These are phyloP conservation scores for Colletotrichum theobromicola DNA, from an alignment of 2,329 filamentous ascomycete species.

Conservation along the genomic window DNA sequence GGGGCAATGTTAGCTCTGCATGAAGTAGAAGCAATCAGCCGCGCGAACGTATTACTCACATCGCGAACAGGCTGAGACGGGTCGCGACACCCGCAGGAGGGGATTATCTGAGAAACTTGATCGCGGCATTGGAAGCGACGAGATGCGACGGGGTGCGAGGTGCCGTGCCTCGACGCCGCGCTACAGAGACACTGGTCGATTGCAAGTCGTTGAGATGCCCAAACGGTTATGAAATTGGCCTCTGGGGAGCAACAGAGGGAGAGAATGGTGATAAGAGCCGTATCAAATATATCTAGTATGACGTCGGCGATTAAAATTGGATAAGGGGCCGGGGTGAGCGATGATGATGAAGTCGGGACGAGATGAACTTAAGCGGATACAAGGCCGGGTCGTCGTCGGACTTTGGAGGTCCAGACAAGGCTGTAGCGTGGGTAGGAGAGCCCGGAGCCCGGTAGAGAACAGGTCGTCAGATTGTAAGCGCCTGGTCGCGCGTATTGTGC, in stretches of 20 bases:
- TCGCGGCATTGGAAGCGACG: conserved; percentile 42
- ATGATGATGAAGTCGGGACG: background rate
- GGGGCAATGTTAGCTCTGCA: conserved; percentile 18
- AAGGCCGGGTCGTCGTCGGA: background rate
- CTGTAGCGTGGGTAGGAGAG: background rate
- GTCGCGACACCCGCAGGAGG: conserved; percentile 75
- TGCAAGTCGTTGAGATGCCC: background rate
- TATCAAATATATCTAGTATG: background rate
- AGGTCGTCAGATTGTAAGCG: background rate
- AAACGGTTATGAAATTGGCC: background rate
- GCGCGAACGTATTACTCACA: conserved; percentile 50
- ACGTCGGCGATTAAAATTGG: background rate
- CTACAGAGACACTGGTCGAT: background rate
- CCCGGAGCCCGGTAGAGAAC: background rate
- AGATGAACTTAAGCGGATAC: background rate
- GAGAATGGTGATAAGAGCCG: background rate
- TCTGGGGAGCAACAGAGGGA: background rate
- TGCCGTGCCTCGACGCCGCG: conserved; percentile 1
- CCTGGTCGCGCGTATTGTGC: conserved; percentile 6
- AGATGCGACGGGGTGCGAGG: conserved; percentile 3
- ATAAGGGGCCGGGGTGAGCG: background rate
- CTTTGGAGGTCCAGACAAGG: background rate
- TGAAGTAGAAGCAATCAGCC: conserved; percentile 18
- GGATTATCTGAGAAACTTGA: conserved; percentile 60
- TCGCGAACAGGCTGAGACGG: conserved; percentile 80